Conservation (phyloP, 73 alveolate species). For the Uronychia binucleata region DNA sequence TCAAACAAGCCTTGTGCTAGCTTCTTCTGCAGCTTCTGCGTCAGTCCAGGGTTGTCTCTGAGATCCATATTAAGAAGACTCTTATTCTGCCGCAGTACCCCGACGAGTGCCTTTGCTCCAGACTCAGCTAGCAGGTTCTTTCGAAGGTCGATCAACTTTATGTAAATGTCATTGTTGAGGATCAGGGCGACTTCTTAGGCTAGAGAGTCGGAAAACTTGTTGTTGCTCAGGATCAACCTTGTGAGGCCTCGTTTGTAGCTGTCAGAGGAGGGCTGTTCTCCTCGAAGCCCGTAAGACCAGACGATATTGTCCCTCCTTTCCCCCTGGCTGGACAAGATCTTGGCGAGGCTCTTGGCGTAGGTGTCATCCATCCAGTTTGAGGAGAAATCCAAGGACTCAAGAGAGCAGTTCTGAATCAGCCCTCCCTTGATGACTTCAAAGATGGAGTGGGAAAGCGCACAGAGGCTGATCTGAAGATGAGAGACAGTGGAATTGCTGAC, state of each 20-base stretch:
- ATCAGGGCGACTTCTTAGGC: slow-evolving; percentile 48
- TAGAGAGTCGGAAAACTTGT: slow-evolving; percentile 4
- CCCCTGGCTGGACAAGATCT: slow-evolving; percentile 55
- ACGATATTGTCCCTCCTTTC: slow-evolving; percentile 74
- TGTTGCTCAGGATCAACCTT: slow-evolving; percentile 40
- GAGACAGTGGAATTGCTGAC: not conserved
- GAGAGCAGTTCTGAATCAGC: slow-evolving; percentile 4
- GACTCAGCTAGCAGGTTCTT: not conserved
- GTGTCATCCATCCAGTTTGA: slow-evolving; percentile 59
- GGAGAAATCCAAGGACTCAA: slow-evolving; percentile 55
- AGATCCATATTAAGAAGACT: slow-evolving; percentile 31
- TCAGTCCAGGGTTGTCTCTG: slow-evolving; percentile 23
- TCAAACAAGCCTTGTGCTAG: slow-evolving; percentile 15
- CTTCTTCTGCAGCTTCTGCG: slow-evolving; percentile 7
- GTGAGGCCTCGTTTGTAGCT: slow-evolving; percentile 58
- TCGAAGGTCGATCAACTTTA: slow-evolving; percentile 32
- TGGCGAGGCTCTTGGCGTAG: slow-evolving; percentile 41
- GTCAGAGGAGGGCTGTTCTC: slow-evolving; percentile 65
- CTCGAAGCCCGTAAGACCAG: slow-evolving; percentile 73
- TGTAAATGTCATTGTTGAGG: slow-evolving; percentile 19
- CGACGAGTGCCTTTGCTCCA: not conserved
- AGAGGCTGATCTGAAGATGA: not conserved
- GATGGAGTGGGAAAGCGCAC: not conserved
- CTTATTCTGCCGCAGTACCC: slow-evolving; percentile 14
- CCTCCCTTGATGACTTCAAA: slow-evolving; percentile 23